Evolutionary conservation across 2,329 filamentous ascomycete genomes (phyloP).

Genomic region (Venturia pyrina): DNA sequence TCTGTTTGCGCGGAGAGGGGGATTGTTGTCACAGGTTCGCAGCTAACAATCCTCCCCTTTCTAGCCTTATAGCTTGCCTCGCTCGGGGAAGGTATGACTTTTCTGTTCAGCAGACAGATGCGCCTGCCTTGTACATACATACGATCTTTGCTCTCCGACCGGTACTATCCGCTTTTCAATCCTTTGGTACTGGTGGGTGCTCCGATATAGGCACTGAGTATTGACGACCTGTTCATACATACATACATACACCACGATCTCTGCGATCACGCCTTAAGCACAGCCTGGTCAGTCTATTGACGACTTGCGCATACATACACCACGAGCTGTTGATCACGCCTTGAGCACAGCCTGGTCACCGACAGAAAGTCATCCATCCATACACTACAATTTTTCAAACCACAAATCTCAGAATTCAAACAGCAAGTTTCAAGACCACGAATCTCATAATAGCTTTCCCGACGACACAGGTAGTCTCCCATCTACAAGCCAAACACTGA

Average conservation of each 20-base stretch:
- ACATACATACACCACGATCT: not conserved
- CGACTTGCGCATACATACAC: not conserved
- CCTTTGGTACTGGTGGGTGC: not conserved
- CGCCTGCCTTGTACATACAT: constrained; percentile 4
- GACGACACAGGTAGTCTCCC: not conserved
- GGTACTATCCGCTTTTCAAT: not conserved
- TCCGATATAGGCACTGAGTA: not conserved
- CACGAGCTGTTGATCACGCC: not conserved
- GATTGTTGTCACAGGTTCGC: not conserved
- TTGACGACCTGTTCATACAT: not conserved
- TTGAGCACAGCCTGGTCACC: not conserved
- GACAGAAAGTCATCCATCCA: not conserved
- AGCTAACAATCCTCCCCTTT: not conserved
- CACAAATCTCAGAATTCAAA: not conserved
- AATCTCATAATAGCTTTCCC: not conserved
- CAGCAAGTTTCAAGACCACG: not conserved
- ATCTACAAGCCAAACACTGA: not conserved
- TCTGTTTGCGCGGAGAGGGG: not conserved
- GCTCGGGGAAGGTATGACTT: not conserved
- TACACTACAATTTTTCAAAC: not conserved
- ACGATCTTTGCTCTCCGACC: not conserved
- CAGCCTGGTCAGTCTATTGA: not conserved
- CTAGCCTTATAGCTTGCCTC: not conserved
- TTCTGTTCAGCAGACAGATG: not conserved
- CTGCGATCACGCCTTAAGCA: not conserved